Evolutionary conservation across 495 filamentous ascomycete species (phyloP), one percentile per base, ranked within the genome.

Genomic region (Trichoderma asperelloides): DNA sequence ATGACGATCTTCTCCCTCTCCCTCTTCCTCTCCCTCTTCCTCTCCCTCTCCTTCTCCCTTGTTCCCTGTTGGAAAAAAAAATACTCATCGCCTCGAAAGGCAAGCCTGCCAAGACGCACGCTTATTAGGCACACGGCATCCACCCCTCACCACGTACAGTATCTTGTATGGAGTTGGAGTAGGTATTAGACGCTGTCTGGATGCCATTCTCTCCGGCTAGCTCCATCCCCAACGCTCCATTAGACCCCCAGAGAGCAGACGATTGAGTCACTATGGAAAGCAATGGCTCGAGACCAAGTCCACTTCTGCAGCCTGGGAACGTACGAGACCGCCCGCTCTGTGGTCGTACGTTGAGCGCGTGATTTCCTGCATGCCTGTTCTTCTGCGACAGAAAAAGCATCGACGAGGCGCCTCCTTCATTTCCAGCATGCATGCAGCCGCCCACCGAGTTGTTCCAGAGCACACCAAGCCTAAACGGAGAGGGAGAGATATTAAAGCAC

Each of bases 351-450:
- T 60, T 60, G 55, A 28, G 55, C 55, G 55, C 55, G 55, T 60
- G 55, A 60, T 60, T 60, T 60, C 23, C 27, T 13, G 55, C 55
- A 60, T 60, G 55, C 55, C 55, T 60, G 55, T 60, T 30, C 55
- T 12, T 60, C 55, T 60, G 55, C 23, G 55, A 60, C 55, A 27
- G 33, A 60, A 13, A 28, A 25, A 28, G 23, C 55, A 30, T 60
- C 55, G 25, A 60, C 55, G 55, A 60, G 23, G 25, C 12, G 55
- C 55, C 55, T 60, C 55, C 55, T 60, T 60, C 27, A 60, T 60
- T 30, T 60, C 47, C 55, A 60, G 23, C 16, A 30, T 60, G 55
- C 55, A 30, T 60, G 55, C 55, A 21, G 27, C 23, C 25, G 27
- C 55, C 55, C 23, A 30, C 25, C 55, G 25, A 60, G 3, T 28